phyloP scores from a whole-genome alignment of 352 stramenopile genomes.

The Pythium aphanidermatum region DNA sequence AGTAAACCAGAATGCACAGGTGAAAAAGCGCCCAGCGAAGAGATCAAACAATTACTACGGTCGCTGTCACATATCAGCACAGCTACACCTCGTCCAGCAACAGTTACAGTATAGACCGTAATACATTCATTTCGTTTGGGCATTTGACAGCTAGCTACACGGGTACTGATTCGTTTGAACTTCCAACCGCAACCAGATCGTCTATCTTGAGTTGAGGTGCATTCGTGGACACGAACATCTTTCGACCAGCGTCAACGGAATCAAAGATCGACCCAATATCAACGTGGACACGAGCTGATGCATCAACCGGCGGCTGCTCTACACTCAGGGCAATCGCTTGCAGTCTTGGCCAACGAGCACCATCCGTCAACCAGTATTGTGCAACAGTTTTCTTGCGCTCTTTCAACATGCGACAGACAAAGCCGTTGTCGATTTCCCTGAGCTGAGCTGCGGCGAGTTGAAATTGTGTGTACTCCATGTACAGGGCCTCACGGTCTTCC shows the following conservation, averaged over 20 bases:
- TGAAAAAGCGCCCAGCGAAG: conserved; percentile 33
- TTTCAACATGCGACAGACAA: conserved; percentile 37
- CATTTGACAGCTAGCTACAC: too few relatives aligned
- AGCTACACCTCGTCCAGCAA: conserved; percentile 6
- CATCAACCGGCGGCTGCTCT: conserved; percentile 5
- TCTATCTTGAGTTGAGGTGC: too few relatives aligned
- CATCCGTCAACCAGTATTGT: conserved; percentile 54
- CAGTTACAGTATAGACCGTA: background rate
- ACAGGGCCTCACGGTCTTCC: conserved; percentile 32
- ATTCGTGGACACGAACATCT: too few relatives aligned
- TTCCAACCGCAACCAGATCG: too few relatives aligned
- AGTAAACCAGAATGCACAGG: conserved; percentile 15
- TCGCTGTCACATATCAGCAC: conserved; percentile 24
- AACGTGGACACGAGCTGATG: too few relatives aligned
- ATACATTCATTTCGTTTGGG: background rate
- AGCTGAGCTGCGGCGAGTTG: conserved; percentile 28
- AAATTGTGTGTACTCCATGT: conserved; percentile 41
- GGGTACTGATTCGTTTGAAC: too few relatives aligned
- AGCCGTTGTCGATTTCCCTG: conserved; percentile 25
- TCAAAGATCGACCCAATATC: too few relatives aligned
- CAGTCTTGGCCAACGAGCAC: conserved; percentile 35
- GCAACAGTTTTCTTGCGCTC: conserved; percentile 40
- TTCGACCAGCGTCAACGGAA: too few relatives aligned
- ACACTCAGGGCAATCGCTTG: conserved; percentile 26
- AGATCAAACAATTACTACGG: conserved; percentile 36